Conservation (phyloP, 2,329 filamentous ascomycete species). For the Pseudogymnoascus sp. region DNA sequence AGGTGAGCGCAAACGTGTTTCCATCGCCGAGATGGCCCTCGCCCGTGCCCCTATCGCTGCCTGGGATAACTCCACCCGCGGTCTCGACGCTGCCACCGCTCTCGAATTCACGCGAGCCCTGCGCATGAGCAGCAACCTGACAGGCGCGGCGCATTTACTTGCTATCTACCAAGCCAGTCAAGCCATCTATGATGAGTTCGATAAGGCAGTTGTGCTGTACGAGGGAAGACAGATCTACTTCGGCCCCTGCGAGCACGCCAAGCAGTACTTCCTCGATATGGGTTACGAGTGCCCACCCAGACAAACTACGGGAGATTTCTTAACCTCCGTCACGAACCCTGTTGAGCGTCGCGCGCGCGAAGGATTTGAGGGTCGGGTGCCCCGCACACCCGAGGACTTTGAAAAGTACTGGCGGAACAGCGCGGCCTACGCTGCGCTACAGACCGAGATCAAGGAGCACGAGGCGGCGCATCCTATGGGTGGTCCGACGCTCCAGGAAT, state of each 20-base stretch:
- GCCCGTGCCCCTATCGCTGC: constrained; percentile 40
- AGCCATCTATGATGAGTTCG: constrained; percentile 60
- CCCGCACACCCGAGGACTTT: constrained; percentile 49
- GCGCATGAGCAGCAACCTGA: constrained; percentile 56
- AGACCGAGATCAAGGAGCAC: constrained; percentile 44
- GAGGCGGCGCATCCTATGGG: constrained; percentile 36
- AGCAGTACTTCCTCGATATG: constrained; percentile 60
- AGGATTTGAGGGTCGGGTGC: constrained; percentile 50
- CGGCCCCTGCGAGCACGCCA: constrained; percentile 55
- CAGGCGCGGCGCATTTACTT: constrained; percentile 54
- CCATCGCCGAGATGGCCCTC: constrained; percentile 67
- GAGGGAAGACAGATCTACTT: constrained; percentile 68
- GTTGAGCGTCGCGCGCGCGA: constrained; percentile 49
- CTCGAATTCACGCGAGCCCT: constrained; percentile 65
- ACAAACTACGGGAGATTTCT: constrained; percentile 52
- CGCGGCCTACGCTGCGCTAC: constrained; percentile 33
- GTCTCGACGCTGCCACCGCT: constrained; percentile 67
- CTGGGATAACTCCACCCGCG: constrained; percentile 44
- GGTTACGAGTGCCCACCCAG: constrained; percentile 64
- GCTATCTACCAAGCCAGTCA: constrained; percentile 69
- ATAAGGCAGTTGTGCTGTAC: constrained; percentile 62
- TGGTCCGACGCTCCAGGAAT: constrained; percentile 30
- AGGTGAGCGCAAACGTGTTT: constrained; percentile 71
- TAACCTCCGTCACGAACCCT: constrained; percentile 65
- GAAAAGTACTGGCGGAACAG: constrained; percentile 44